Evolutionary conservation across 176 grass and related monocot genomes (phyloP), one percentile per base, ranked within the genome.

Genomic region (Saccharum spontaneum): DNA sequence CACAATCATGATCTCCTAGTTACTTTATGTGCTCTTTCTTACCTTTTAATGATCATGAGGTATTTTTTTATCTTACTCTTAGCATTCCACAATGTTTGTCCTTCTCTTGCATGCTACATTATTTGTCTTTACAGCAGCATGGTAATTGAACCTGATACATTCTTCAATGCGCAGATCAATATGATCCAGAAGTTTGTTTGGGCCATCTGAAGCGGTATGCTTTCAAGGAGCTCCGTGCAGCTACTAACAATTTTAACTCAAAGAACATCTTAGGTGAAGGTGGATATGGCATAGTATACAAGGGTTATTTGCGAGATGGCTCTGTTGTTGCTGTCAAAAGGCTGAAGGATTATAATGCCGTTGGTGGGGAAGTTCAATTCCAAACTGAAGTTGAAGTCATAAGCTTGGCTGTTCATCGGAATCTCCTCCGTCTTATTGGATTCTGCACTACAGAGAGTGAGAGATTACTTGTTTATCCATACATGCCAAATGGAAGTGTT

Each of bases 321-420:
- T 67, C 89, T 23, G 43, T 90, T 62, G 93, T 98, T 24, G 93
- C 96, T 78, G 96, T 98, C 30, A 98, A 98, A 90, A 89, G 96
- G 37, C 79, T 98, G 40, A 95, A 95, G 76, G 93, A 98, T 64
- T 94, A 95, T 76, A 98, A 98, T 87, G 86, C 91, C 10, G 86
- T 90, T 6, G 89, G 93, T 86, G 96, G 96, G 20, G 91, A 97
- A 88, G 73, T 92, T 79, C 96, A 98, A 41, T 98, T 98, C 78
- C 93, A 94, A 83, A 98, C 96, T 71, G 96, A 98, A 87, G 96
- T 95, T 17, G 96, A 98, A 83, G 94, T 98, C 81, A 98, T 98
- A 82, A 98, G 96, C 81, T 93, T 98, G 83, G 96, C 93, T 72
- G 89, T 98, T 79, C 96, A 98, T 73, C 93, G 93, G 37, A 93